Percentiles rank a stretch among this genome's conserved stretches.
Conservation (phyloP, 768 basidiomycete genomes). For the Sistotremastrum suecicum region DNA sequence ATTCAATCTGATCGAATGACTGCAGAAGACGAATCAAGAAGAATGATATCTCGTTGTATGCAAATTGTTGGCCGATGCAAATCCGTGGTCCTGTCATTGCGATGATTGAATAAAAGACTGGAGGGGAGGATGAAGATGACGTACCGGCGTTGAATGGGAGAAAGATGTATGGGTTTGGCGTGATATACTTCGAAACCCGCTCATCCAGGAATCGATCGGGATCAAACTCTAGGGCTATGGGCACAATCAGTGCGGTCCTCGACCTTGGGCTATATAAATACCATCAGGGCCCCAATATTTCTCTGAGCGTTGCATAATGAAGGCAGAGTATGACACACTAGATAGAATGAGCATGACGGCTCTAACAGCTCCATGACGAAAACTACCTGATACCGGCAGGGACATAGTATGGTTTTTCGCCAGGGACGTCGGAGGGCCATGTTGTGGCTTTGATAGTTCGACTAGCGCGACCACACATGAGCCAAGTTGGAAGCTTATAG, state of each 20-base stretch:
- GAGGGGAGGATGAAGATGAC: neutral
- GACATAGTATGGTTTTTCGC: constrained; percentile 17
- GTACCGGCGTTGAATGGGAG: constrained; percentile 49
- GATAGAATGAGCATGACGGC: neutral
- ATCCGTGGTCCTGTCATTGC: constrained; percentile 34
- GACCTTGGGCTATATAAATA: constrained; percentile 12
- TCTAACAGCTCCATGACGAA: neutral
- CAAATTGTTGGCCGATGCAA: constrained; percentile 27
- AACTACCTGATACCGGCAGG: constrained; percentile 26
- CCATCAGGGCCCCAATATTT: constrained; percentile 66
- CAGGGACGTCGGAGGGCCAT: constrained; percentile 22
- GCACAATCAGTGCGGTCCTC: neutral
- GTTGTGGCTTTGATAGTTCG: constrained; percentile 33
- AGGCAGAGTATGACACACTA: constrained; percentile 39
- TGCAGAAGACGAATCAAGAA: constrained; percentile 51
- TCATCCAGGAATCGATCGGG: constrained; percentile 60
- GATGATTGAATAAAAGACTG: constrained; percentile 20
- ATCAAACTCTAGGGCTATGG: constrained; percentile 48
- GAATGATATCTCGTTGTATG: constrained; percentile 40
- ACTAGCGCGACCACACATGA: constrained; percentile 14
- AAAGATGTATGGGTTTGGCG: constrained; percentile 56
- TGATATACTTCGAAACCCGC: constrained; percentile 44
- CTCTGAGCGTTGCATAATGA: constrained; percentile 50
- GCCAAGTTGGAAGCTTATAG: neutral
- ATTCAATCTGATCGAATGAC: constrained; percentile 32